These are phyloP conservation scores for Phytophthora pseudosyringae DNA, from an alignment of 352 stramenopile species.

Conservation along the genomic window DNA sequence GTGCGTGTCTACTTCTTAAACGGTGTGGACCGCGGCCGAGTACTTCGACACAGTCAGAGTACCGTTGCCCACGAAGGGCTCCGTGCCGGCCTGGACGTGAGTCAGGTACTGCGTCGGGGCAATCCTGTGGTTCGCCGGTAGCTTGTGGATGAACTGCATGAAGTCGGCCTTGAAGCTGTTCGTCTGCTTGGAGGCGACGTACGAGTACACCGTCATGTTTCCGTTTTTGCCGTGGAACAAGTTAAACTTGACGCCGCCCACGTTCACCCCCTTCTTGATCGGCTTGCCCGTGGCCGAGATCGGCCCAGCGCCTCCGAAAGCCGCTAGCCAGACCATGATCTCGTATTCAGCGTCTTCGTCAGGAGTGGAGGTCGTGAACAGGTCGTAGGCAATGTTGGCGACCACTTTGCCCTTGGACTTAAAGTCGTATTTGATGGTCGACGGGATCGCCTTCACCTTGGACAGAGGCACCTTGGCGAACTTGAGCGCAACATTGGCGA, in stretches of 20 bases:
- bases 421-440: conserved; percentile 42
- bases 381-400: conserved; percentile 46
- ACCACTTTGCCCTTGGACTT: conserved; percentile 37
- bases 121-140: conserved; percentile 16
- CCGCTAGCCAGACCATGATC: conserved; percentile 55
- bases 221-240: conserved; percentile 38
- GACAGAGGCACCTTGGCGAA: conserved; percentile 41
- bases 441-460: conserved; percentile 41
- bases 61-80: conserved; percentile 30
- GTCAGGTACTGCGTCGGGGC: conserved; percentile 25
- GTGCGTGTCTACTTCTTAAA: too few species aligned
- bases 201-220: conserved; percentile 42
- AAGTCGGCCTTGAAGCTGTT: conserved; percentile 36
- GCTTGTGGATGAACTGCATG: conserved; percentile 32
- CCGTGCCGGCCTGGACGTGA: conserved; percentile 28
- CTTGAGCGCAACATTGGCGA: conserved; percentile 48
- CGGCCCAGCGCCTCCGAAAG: conserved; percentile 24
- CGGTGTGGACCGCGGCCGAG: conserved; percentile 18
- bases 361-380: conserved; percentile 44
- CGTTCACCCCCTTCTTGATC: conserved; percentile 18
- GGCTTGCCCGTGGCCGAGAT: conserved; percentile 4
- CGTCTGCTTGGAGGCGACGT: conserved; percentile 30
- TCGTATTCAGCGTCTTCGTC: conserved; percentile 40
- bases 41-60: conserved; percentile 34
- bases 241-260: conserved; percentile 9